Evolutionary conservation across 164 flowering plant species (phyloP).

Genomic region (Vitis amurensis): DNA sequence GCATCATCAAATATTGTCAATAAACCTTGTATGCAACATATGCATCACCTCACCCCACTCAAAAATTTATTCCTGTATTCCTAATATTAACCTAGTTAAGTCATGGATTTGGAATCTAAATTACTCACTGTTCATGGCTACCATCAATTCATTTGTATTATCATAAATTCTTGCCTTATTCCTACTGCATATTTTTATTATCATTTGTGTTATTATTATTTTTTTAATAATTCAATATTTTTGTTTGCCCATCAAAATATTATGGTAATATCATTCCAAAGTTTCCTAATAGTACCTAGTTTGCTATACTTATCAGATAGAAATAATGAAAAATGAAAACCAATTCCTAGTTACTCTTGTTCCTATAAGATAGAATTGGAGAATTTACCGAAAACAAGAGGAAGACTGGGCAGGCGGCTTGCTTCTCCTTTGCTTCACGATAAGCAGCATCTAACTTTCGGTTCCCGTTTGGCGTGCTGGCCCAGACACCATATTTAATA

Average conservation of each 20-base stretch:
- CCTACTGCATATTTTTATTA: no score
- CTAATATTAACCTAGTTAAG: background rate
- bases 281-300: no score
- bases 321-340: background rate
- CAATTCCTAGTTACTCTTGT: background rate
- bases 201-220: no score
- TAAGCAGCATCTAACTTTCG: constrained; percentile 84
- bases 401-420: constrained; percentile 61
- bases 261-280: no score
- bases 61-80: background rate
- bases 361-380: background rate
- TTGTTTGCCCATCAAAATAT: no score
- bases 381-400: constrained; percentile 80
- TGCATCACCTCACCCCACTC: background rate
- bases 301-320: background rate
- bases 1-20: background rate
- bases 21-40: no score
- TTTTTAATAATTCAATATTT: no score
- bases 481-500: constrained; percentile 91
- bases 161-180: no score
- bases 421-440: constrained; percentile 65
- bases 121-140: no score
- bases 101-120: no score
- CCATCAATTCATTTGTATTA: no score
- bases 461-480: constrained; percentile 93